These are phyloP conservation scores for Luffa aegyptiaca DNA, from an alignment of 306 rosid genomes.

Conservation along the genomic window DNA sequence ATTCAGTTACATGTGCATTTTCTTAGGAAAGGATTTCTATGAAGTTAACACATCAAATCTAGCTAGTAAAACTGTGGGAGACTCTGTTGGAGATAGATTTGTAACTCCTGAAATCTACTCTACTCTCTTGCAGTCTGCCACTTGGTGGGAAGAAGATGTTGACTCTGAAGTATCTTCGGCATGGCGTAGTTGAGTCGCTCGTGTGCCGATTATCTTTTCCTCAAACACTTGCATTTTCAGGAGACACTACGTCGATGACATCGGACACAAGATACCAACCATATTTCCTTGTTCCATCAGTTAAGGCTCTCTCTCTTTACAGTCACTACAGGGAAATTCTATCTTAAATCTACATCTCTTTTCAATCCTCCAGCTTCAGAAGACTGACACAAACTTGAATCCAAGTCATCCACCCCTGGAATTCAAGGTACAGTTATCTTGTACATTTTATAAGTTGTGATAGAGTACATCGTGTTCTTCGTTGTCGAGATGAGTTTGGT, in stretches of 20 bases:
- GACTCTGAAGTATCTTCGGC: slow-evolving; percentile 72
- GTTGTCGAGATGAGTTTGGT: background rate
- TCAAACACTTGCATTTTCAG: slow-evolving; percentile 70
- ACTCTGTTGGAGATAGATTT: background rate
- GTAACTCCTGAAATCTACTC: background rate
- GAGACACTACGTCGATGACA: slow-evolving; percentile 51
- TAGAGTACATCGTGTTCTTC: background rate
- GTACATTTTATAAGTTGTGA: background rate
- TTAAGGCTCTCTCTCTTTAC: slow-evolving; percentile 25
- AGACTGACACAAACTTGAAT: slow-evolving; percentile 17
- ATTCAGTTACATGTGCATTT: background rate
- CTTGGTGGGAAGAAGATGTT: slow-evolving; percentile 97
- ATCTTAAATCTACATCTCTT: slow-evolving; percentile 34
- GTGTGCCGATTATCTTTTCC: slow-evolving; percentile 63
- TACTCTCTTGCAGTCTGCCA: slow-evolving; percentile 43
- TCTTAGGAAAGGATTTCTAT: background rate
- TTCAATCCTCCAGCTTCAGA: slow-evolving; percentile 37
- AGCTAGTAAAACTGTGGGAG: background rate
- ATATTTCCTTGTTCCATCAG: slow-evolving; percentile 54
- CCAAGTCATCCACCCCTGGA: background rate
- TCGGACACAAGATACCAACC: slow-evolving; percentile 53
- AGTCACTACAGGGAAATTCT: slow-evolving; percentile 26
- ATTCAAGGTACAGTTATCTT: background rate
- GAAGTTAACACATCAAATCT: background rate
- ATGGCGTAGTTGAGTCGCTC: slow-evolving; percentile 71